Percentiles rank a stretch among this genome's conserved stretches.
These are phyloP conservation scores for Obba rivulosa DNA, from an alignment of 768 basidiomycete species.

Conservation along the genomic window DNA sequence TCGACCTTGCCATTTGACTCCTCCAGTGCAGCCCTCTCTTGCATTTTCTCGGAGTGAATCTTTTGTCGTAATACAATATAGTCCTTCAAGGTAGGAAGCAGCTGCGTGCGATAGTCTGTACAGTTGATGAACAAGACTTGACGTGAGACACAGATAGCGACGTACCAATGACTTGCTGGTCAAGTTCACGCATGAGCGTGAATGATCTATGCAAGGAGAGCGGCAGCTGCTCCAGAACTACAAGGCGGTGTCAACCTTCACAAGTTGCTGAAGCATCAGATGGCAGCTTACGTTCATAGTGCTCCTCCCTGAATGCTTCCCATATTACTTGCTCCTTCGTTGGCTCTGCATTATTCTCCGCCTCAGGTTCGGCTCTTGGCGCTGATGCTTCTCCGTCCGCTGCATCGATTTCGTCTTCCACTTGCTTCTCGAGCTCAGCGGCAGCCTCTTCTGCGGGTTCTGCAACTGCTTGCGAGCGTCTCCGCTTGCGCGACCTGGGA, in stretches of 20 bases:
- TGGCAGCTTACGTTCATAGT: conserved; percentile 58
- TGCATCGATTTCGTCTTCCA: background rate
- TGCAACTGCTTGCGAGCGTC: background rate
- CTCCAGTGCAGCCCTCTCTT: background rate
- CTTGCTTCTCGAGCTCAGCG: background rate
- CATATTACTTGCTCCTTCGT: conserved; percentile 59
- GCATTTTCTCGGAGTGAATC: conserved; percentile 2
- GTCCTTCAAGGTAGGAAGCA: conserved; percentile 39
- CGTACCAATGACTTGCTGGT: conserved; percentile 56
- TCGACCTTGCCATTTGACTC: background rate
- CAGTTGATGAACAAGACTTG: background rate
- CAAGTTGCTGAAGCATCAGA: background rate
- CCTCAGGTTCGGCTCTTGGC: conserved; percentile 16
- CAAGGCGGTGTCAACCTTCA: background rate
- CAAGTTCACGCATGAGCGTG: conserved; percentile 66
- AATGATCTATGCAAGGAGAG: conserved; percentile 68
- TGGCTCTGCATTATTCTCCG: conserved; percentile 24
- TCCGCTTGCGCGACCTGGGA: background rate
- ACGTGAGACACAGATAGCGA: background rate
- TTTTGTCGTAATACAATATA: conserved; percentile 39
- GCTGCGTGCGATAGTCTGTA: conserved; percentile 34
- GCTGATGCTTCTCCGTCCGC: conserved; percentile 1
- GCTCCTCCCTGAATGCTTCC: conserved; percentile 74
- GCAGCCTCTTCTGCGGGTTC: background rate
- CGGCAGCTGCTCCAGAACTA: conserved; percentile 77